Percentiles rank a stretch among this genome's conserved stretches.
These are phyloP conservation scores for Cicer yamashitae DNA, from an alignment of 306 rosid species.

Conservation along the genomic window DNA sequence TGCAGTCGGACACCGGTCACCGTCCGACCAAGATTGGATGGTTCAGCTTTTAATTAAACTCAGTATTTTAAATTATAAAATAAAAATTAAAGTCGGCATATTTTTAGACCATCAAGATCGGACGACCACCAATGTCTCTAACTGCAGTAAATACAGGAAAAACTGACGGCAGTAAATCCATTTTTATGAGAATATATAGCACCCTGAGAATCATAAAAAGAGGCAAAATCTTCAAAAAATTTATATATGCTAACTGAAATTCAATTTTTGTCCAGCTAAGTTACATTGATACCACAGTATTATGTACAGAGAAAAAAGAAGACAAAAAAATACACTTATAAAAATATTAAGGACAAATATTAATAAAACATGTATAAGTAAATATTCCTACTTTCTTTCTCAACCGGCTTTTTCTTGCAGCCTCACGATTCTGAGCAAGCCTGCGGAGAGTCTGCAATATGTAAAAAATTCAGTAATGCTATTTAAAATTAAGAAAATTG, in stretches of 20 bases:
- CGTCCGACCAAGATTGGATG: no score
- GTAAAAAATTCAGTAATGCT: constrained; percentile 19
- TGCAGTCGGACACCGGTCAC: no score
- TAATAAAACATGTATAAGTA: background rate
- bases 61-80: no score
- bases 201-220: constrained; percentile 7
- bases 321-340: background rate
- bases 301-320: constrained; percentile 10
- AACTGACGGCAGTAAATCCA: no score
- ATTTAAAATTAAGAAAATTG: background rate
- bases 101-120: no score
- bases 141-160: no score
- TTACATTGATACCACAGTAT: background rate
- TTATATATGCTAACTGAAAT: background rate
- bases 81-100: no score
- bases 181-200: background rate
- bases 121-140: no score
- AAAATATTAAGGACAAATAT: background rate
- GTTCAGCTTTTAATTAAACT: no score
- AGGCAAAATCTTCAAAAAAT: background rate
- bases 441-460: constrained; percentile 78
- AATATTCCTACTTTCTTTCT: constrained; percentile 71
- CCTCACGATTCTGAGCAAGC: constrained; percentile 94
- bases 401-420: constrained; percentile 89
- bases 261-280: background rate